A percentile compares a stretch with the other conserved stretches of the same genome.
Evolutionary conservation across 1,284 basidiomycete genomes (phyloP).

Genomic region (Boletus semigastroideus): DNA sequence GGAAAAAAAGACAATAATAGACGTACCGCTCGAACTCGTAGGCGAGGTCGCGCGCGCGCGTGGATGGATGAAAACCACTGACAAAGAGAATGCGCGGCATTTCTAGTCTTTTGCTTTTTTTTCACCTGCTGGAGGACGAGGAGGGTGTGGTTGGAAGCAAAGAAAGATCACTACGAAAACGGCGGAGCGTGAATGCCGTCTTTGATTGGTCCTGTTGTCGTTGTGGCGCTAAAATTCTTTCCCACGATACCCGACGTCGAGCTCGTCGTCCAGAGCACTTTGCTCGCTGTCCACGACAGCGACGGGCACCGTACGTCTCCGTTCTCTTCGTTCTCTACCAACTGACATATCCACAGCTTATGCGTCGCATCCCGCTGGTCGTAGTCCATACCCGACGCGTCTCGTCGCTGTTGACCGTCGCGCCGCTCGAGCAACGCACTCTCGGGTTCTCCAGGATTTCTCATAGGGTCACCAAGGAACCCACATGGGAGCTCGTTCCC

Average conservation of each 20-base stretch:
- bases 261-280: background rate
- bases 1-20: background rate
- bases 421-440: slow-evolving; percentile 18
- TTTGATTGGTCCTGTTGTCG: slow-evolving; percentile 39
- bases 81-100: slow-evolving; percentile 86
- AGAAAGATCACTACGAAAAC: slow-evolving; percentile 19
- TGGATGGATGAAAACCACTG: slow-evolving; percentile 77
- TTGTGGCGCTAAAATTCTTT: slow-evolving; percentile 36
- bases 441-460: slow-evolving; percentile 26
- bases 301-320: slow-evolving; percentile 6
- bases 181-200: slow-evolving; percentile 32
- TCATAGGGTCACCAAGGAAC: slow-evolving; percentile 27
- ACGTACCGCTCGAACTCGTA: slow-evolving; percentile 82
- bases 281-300: too few relatives aligned
- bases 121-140: background rate
- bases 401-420: slow-evolving; percentile 19
- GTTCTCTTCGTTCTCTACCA: background rate
- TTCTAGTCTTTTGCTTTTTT: slow-evolving; percentile 9
- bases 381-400: slow-evolving; percentile 2
- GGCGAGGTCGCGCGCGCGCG: slow-evolving; percentile 80
- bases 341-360: slow-evolving; percentile 14
- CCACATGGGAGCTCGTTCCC: slow-evolving; percentile 28
- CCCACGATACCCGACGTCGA: slow-evolving; percentile 1
- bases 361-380: slow-evolving; percentile 6
- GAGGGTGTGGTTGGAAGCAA: slow-evolving; percentile 17